Base-by-base conservation (phyloP, 1,139 yeast species). In the Pneumocystis canis region DNA sequence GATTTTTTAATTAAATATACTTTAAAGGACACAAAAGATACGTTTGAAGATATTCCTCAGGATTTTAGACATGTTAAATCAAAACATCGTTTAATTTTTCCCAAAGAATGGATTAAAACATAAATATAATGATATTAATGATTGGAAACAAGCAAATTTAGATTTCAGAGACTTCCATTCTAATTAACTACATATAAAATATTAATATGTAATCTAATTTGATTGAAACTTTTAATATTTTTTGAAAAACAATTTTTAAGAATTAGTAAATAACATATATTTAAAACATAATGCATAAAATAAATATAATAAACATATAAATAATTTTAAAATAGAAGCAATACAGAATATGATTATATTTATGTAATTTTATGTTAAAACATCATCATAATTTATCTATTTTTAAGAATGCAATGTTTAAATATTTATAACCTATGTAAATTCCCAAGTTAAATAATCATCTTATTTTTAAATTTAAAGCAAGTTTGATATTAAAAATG, bases 21-120 rank as follows among this genome's bases (percentile, higher is more conserved):
- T 47, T 47, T 30, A 4, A 35, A 57, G 71, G 85, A 83, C 65
- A 73, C 79, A 4, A 78, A 79, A 60, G 92, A 87, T 67, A 72
- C 75, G 54, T 87, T 88, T 69, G 77, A 79, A 59, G 95, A 88
- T 70, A 77, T 92, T 57, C 97, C 97, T 39, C 74, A 92, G 61
- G 96, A 89, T 72, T 82, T 80, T 35, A 83, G 96, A 73, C 92
- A 86, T 72, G 77, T 78, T 32, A 76, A 78, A 66, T 71, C 75
- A 53, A 79, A 78, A 67, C 79, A 78, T 72, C 72, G 75, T 64
- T 73, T 75, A 64, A 73, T 74, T 1, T 90, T 88, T 77, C 97
- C 97, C 9, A 83, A 83, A 66, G 82, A 79, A 61, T 92, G 98
- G 98, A 30, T 47, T 25, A 47, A 25, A 47, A 11, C 2, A 20